Base-by-base conservation (phyloP, 2,329 filamentous ascomycete genomes). In the Hortaea sp. region DNA sequence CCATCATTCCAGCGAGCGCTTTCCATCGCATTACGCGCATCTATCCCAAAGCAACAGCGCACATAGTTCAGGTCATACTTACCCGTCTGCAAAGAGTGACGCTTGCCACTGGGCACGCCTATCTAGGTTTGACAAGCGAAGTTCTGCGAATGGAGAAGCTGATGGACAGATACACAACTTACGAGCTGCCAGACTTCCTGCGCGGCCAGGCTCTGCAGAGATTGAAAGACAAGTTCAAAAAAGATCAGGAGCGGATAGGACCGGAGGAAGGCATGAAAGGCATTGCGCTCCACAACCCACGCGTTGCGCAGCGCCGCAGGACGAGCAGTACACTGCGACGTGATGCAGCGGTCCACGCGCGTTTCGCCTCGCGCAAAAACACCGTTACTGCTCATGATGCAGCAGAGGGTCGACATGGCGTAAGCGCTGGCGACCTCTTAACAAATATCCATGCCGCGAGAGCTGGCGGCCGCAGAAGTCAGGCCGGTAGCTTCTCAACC, bases 11-110 rank as follows among this genome's bases (percentile, higher is more conserved):
- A 1, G 92, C 92, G 1, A 95, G 88, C 62, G 94, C 92, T 3
- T 98, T 98, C 58, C 81, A 88, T 44, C 82, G 94, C 6, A 72
- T 98, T 44, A 98, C 94, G 43, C 81, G 87, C 60, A 83, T 95
- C 27, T 98, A 97, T 57, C 92, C 92, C 7, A 94, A 94, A 69
- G 89, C 94, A 7, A 95, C 92, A 2, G 84, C 92, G 1, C 94
- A 98, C 60, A 97, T 98, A 53, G 88, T 98, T 5, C 92, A 98
- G 62, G 90, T 98, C 40, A 98, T 98, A 50, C 69, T 98, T 30
- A 95, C 94, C 2, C 79, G 94, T 42, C 82, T 98, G 43, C 90
- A 98, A 63, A 76, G 94, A 55, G 94, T 98, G 2, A 98, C 92
- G 0, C 79, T 98, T 44, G 85, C 89, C 0, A 97, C 94, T 7